phyloP scores from a whole-genome alignment of 768 basidiomycete species.

The Fibroporia radiculosa region DNA sequence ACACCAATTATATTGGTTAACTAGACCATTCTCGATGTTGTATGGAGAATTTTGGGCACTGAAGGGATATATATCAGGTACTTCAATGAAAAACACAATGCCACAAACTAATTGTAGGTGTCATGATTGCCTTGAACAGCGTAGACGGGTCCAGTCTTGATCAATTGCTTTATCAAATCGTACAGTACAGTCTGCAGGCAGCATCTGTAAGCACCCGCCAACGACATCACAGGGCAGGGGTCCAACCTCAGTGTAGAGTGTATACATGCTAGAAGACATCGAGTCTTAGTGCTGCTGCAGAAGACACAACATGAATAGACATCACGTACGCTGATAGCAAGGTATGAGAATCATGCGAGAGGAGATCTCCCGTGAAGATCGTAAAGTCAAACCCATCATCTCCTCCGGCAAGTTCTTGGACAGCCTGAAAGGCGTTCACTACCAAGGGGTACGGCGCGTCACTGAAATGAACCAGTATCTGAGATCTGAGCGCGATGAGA shows the following conservation, averaged over 20 bases:
- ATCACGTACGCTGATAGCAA: conserved; percentile 47
- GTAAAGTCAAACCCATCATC: conserved; percentile 56
- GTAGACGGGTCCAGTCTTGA: conserved; percentile 67
- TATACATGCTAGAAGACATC: conserved; percentile 40
- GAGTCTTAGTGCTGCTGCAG: too few species aligned
- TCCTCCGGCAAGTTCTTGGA: conserved; percentile 60
- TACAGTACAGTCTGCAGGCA: conserved; percentile 53
- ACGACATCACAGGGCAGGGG: neutral
- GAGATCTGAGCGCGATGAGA: neutral
- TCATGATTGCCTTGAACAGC: conserved; percentile 75
- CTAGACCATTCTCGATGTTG: conserved; percentile 45
- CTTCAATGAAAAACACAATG: conserved; percentile 29
- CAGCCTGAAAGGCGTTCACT: conserved; percentile 53
- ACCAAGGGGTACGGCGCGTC: conserved; percentile 60
- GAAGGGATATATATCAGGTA: neutral
- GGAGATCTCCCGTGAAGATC: conserved; percentile 67
- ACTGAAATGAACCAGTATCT: conserved; percentile 27
- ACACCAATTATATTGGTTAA: conserved; percentile 60
- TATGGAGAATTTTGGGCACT: conserved; percentile 58
- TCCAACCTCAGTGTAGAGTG: conserved; percentile 57
- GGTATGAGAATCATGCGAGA: conserved; percentile 62
- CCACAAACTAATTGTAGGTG: conserved; percentile 58
- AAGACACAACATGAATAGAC: neutral
- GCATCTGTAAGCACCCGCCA: conserved; percentile 2
- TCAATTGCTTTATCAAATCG: conserved; percentile 53